Percentiles rank a stretch among this genome's conserved stretches.
phyloP scores from a whole-genome alignment of 164 flowering plant species.

The Cinnamomum chago region DNA sequence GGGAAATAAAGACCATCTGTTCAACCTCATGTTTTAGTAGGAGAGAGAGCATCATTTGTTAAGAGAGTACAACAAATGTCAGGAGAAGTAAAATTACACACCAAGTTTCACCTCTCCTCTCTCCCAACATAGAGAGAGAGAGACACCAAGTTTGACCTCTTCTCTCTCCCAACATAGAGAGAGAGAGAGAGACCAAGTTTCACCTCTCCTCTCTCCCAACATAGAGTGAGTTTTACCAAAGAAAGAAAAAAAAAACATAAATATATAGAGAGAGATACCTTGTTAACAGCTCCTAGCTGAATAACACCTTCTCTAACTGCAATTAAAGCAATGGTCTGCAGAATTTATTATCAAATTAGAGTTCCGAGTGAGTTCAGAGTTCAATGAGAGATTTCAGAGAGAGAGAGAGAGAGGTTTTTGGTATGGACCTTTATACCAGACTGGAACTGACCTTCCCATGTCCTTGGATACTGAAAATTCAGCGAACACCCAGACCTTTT shows the following conservation, averaged over 20 bases:
- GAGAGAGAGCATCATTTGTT: too few relatives aligned
- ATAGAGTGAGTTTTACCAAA: too few relatives aligned
- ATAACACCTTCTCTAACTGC: slow-evolving; percentile 96
- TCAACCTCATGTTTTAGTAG: background rate
- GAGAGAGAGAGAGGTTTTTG: slow-evolving; percentile 4
- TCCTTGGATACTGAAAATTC: slow-evolving; percentile 76
- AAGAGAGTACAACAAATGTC: too few relatives aligned
- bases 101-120: too few relatives aligned
- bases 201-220: too few relatives aligned
- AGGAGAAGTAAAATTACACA: background rate
- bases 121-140: background rate
- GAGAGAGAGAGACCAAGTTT: slow-evolving; percentile 1
- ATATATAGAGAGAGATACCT: slow-evolving; percentile 55
- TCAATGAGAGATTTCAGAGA: too few relatives aligned
- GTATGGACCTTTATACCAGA: slow-evolving; percentile 80
- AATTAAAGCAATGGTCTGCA: slow-evolving; percentile 93
- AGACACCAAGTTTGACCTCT: too few relatives aligned
- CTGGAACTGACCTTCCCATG: slow-evolving; percentile 98
- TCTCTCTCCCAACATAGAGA: background rate
- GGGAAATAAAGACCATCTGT: background rate
- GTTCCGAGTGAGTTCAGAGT: background rate
- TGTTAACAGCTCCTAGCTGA: slow-evolving; percentile 78
- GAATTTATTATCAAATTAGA: slow-evolving; percentile 9
- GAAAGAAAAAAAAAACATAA: too few relatives aligned
- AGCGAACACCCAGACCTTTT: background rate